Evolutionary conservation across 2,329 filamentous ascomycete species (phyloP).

Genomic region (Xylaria sp.): DNA sequence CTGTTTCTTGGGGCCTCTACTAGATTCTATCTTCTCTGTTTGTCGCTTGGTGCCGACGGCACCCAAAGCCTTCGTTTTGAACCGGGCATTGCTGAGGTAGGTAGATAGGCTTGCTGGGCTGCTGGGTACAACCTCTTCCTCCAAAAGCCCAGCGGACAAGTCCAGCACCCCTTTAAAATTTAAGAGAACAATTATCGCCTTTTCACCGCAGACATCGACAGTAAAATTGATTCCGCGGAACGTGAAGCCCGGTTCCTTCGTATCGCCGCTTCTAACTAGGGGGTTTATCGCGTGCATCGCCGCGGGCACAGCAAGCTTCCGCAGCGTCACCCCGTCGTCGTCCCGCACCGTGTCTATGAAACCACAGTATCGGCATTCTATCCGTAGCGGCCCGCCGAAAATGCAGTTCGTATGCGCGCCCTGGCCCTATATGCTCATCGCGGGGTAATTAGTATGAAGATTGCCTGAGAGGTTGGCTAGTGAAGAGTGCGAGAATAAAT

Average conservation of each 20-base stretch:
- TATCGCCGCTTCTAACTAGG: neutral
- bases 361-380: slow-evolving; percentile 45
- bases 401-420: slow-evolving; percentile 1
- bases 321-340: slow-evolving; percentile 11
- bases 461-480: neutral
- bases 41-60: neutral
- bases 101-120: slow-evolving; percentile 16
- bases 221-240: slow-evolving; percentile 44
- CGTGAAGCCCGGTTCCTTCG: slow-evolving; percentile 26
- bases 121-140: slow-evolving; percentile 15
- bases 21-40: neutral
- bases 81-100: neutral
- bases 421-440: neutral
- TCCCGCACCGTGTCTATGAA: slow-evolving; percentile 34
- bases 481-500: neutral
- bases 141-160: slow-evolving; percentile 27
- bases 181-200: slow-evolving; percentile 39
- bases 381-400: slow-evolving; percentile 17
- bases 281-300: slow-evolving; percentile 42
- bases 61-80: neutral
- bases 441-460: neutral
- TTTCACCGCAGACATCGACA: slow-evolving; percentile 39
- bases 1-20: neutral
- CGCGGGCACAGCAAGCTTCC: slow-evolving; percentile 42
- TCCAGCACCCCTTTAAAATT: slow-evolving; percentile 33